Evolutionary conservation across 257 asterid species (phyloP), one percentile per base, ranked within the genome.

Genomic region (Solanum lignicaule): DNA sequence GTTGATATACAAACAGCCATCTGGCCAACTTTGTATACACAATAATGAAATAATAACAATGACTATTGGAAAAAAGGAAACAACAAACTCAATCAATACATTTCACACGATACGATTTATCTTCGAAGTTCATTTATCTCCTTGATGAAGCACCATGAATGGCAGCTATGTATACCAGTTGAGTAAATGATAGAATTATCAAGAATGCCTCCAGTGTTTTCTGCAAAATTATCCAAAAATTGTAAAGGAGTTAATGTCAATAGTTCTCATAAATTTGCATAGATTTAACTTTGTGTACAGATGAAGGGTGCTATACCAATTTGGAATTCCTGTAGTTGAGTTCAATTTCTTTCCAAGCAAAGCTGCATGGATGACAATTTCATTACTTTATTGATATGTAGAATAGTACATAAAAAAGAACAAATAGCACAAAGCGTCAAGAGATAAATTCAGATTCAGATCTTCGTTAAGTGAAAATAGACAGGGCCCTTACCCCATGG

Each of bases 201-300:
- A 94, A 79, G 93, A 97, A 97, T 52, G 98, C 99, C 92, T 97
- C 99, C 98, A 96, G 92, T 88, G 99, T 97, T 89, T 90, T 93
- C 99, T 97, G 98, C 55, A 88, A 71, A 7, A 31, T 38, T 21
- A 27, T 79, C 52, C 52, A 27, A 43, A 35, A 15, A 36, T 68
- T 14, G 60, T 12, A 23, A 27, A 58, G 41, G 12, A 25, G 74
- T 66, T 29, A n/a, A 72, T 46, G 25, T n/a, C 72, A 62, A 52
- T 2, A 82, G 8, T 27, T 48, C 2, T 82, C 12, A 3, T 3
- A 18, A 38, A 4, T 48, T 27, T 48, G 86, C 12, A 18, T 6
- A 29, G 18, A 79, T 79, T 48, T 8, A 15, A 16, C 66, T 82
- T 29, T 20, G 31, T 48, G 20, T 29, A 29, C 68, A 18, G 68